phyloP scores from a whole-genome alignment of 2,329 filamentous ascomycete species.

The Colletotrichum sp. region DNA sequence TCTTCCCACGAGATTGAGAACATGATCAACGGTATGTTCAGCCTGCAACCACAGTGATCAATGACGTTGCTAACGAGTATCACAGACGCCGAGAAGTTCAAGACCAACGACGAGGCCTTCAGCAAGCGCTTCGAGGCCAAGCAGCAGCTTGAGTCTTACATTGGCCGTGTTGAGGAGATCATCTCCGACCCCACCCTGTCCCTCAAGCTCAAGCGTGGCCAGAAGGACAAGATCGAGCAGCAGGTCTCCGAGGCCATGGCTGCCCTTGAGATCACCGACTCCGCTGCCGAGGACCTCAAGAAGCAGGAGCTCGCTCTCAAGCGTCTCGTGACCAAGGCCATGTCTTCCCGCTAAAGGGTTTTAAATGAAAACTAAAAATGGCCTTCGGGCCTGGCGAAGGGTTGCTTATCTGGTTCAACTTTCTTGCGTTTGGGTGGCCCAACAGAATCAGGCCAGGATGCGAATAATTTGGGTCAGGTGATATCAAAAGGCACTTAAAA shows the following conservation, averaged over 20 bases:
- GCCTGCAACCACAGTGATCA: neutral
- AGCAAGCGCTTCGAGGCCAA: constrained; percentile 99
- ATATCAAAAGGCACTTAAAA: constrained; percentile 24
- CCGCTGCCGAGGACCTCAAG: constrained; percentile 91
- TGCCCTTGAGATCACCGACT: constrained; percentile 94
- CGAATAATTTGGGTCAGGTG: constrained; percentile 24
- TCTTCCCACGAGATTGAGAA: constrained; percentile 93
- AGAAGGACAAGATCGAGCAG: constrained; percentile 99
- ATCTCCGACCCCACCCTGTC: constrained; percentile 95
- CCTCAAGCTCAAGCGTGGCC: constrained; percentile 97
- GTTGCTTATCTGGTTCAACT: constrained; percentile 18
- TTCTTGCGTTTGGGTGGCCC: constrained; percentile 22
- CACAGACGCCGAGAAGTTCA: constrained; percentile 95
- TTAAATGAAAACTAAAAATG: neutral
- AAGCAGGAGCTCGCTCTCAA: constrained; percentile 99
- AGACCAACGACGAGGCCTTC: constrained; percentile 96
- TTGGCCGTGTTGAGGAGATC: constrained; percentile 98
- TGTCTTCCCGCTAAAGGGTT: constrained; percentile 80
- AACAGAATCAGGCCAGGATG: constrained; percentile 22
- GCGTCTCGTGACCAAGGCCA: constrained; percentile 97
- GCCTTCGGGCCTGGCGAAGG: neutral
- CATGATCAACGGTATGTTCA: constrained; percentile 81
- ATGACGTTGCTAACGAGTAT: constrained; percentile 26
- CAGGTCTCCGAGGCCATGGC: constrained; percentile 97
- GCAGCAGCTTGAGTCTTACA: constrained; percentile 99